phyloP scores from a whole-genome alignment of 1,139 yeast species.

The Pichia sp. region DNA sequence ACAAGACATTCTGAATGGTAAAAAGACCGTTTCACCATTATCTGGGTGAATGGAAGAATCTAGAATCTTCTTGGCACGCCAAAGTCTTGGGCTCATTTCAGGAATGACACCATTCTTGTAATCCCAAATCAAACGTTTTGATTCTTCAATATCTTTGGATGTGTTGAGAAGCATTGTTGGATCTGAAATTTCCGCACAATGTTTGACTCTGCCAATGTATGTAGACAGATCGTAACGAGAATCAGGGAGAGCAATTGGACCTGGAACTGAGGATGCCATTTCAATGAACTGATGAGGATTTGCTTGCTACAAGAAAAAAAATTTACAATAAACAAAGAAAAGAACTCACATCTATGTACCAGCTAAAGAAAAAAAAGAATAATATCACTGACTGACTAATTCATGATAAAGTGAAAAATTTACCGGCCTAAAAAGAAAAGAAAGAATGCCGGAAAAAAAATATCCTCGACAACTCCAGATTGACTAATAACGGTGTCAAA shows the following conservation, averaged over 20 bases:
- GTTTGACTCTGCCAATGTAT: slow-evolving; percentile 90
- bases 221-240: slow-evolving; percentile 72
- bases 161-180: slow-evolving; percentile 84
- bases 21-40: slow-evolving; percentile 82
- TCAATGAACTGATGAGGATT: not conserved
- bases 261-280: slow-evolving; percentile 87
- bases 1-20: slow-evolving; percentile 96
- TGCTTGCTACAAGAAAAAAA: too few relatives aligned
- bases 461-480: too few relatives aligned
- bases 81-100: slow-evolving; percentile 68
- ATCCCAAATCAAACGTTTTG: slow-evolving; percentile 59
- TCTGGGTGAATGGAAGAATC: slow-evolving; percentile 94
- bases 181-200: slow-evolving; percentile 87
- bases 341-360: too few relatives aligned
- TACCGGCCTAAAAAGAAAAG: too few relatives aligned
- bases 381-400: too few relatives aligned
- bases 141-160: slow-evolving; percentile 48
- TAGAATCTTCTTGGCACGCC: slow-evolving; percentile 81
- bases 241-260: slow-evolving; percentile 68
- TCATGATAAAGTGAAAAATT: too few relatives aligned
- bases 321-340: too few relatives aligned
- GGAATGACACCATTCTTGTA: slow-evolving; percentile 60
- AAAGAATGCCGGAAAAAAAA: too few relatives aligned
- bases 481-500: too few relatives aligned
- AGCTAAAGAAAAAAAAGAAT: too few relatives aligned